Evolutionary conservation across 2,329 filamentous ascomycete genomes (phyloP).

Genomic region (Scopulariopsis brevicaulis): DNA sequence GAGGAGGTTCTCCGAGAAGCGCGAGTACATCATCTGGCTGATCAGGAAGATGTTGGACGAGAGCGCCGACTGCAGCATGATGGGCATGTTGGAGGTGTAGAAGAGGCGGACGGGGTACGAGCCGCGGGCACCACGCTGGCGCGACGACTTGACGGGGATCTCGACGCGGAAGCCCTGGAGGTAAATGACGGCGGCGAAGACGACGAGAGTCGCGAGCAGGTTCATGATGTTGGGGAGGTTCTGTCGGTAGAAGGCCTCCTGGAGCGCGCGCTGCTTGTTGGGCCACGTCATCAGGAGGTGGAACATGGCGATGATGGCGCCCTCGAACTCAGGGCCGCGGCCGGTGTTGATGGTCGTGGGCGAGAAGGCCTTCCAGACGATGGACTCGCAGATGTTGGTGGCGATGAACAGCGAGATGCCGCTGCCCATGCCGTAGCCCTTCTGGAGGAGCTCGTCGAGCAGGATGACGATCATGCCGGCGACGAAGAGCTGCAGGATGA

Average conservation of each 20-base stretch:
- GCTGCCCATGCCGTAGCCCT: slow-evolving; percentile 96
- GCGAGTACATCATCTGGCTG: slow-evolving; percentile 98
- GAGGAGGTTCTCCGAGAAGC: slow-evolving; percentile 97
- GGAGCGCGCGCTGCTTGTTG: slow-evolving; percentile 97
- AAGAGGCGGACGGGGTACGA: slow-evolving; percentile 98
- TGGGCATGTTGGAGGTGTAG: slow-evolving; percentile 99
- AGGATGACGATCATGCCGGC: slow-evolving; percentile 98
- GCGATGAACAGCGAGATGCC: slow-evolving; percentile 99
- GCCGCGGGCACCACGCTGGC: slow-evolving; percentile 96
- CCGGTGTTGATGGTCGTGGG: slow-evolving; percentile 99
- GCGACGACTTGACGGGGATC: slow-evolving; percentile 98
- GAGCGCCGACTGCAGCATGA: slow-evolving; percentile 98
- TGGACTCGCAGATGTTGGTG: slow-evolving; percentile 99
- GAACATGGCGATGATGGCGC: slow-evolving; percentile 94
- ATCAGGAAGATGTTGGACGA: slow-evolving; percentile 99
- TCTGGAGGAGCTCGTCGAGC: slow-evolving; percentile 96
- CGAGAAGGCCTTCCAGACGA: slow-evolving; percentile 99
- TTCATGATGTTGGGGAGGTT: slow-evolving; percentile 99
- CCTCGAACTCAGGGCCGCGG: slow-evolving; percentile 97
- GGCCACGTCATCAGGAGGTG: slow-evolving; percentile 97
- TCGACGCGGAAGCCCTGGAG: slow-evolving; percentile 98
- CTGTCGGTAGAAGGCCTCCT: slow-evolving; percentile 98
- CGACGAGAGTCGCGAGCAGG: slow-evolving; percentile 79
- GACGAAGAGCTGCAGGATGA: slow-evolving; percentile 95
- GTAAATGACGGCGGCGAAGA: slow-evolving; percentile 98